Base-by-base conservation (phyloP, 176 grass and related monocot species). In the Lolium rigidum region DNA sequence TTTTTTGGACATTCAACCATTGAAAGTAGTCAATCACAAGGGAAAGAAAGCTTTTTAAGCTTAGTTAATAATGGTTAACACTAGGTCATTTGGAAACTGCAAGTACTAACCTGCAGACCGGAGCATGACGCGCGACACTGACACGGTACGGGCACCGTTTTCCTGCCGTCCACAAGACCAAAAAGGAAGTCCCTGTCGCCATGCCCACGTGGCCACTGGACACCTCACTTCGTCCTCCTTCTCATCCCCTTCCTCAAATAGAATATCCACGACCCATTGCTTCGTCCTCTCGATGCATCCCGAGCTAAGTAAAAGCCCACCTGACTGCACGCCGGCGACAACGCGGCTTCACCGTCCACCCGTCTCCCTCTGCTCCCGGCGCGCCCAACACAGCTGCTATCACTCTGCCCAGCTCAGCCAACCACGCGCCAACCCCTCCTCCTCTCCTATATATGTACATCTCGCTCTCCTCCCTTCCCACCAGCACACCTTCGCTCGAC, bases 341-440 rank as follows among this genome's bases (percentile, higher is more conserved):
- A 88, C 86, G 9, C 86, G 86, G 1, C 60, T 15, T 82, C 60
- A 31, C 67, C 47, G 59, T 26, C 76, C 49, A 25, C 60, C 56
- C 4, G 61, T 54, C 15, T 18, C 28, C 15, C 62, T 60, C 64
- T 76, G 52, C 65, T 55, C 65, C 66, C 66, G 31, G 54, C 75
- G 74, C 60, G 54, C 9, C 22, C 8, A 39, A 39, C 38, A 39
- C 38, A n/a, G n/a, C n/a, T n/a, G n/a, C n/a, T n/a, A n/a, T n/a
- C n/a, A n/a, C n/a, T n/a, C n/a, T n/a, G n/a, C n/a, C 80, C 87
- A 83, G 43, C 80, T 88, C 80, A 78, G 38, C 56, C 66, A 49
- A 0, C 87, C 80, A 80, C 60, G 73, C 73, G 71, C 65, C 57
- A 55, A 41, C 9, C 17, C 22, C 9, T 71, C 69, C n/a, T n/a